phyloP scores from a whole-genome alignment of 352 stramenopile species.

The Globisporangium paddicum region DNA sequence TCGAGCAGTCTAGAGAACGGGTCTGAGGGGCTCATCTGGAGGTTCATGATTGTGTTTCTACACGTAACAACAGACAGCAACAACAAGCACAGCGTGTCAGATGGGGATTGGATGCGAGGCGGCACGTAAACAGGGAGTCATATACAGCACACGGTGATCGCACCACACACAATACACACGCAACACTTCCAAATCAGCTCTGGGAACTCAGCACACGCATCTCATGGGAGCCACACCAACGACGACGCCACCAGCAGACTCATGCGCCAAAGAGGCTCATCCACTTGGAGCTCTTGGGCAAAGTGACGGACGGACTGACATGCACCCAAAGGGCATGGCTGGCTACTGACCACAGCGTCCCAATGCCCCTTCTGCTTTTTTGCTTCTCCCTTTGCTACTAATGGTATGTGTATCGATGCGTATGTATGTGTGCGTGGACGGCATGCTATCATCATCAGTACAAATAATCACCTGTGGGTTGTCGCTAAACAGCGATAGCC shows the following conservation, averaged over 20 bases:
- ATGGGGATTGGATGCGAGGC: background rate
- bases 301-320: background rate
- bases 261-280: background rate
- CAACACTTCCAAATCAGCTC: background rate
- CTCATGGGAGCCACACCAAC: background rate
- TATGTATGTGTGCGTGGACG: background rate
- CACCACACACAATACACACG: background rate
- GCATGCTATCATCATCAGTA: background rate
- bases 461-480: constrained; percentile 2
- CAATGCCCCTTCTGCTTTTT: constrained; percentile 5
- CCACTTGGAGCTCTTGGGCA: background rate
- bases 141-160: background rate
- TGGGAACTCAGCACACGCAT: constrained; percentile 1
- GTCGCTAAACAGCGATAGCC: background rate
- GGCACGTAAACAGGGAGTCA: background rate
- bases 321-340: background rate
- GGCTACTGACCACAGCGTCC: background rate
- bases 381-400: background rate
- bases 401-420: background rate
- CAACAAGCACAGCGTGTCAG: constrained; percentile 6
- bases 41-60: constrained; percentile 10
- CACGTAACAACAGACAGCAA: background rate
- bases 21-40: constrained; percentile 12
- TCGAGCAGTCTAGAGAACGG: constrained; percentile 9
- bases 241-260: background rate